Evolutionary conservation across 2,329 filamentous ascomycete species (phyloP), one percentile per base, ranked within the genome.

Genomic region (Elsinoe ampelina): DNA sequence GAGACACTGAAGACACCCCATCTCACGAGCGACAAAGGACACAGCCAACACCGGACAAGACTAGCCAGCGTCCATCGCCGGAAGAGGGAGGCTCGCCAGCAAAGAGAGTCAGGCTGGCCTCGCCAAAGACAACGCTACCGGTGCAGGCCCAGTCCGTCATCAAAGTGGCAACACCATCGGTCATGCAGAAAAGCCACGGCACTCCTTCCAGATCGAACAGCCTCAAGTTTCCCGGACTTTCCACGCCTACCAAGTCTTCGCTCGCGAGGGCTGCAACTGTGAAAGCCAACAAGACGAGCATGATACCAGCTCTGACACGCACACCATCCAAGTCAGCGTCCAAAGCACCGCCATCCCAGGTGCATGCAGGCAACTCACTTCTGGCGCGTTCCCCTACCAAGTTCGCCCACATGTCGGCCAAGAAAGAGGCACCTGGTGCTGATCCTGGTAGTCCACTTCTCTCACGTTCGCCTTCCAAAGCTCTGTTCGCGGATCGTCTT

Each of bases 241-340:
- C 30, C 70, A 95, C 88, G 5, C 89, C 90, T 0, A 93, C 87
- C 7, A 89, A 89, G 68, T 76, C 88, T 6, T 89, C 87, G 1
- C 70, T 87, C 54, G 81, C 83, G 34, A 83, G 85, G 42, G 72
- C 78, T 47, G 72, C 77, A 56, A 82, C 76, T 62, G 72, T 80
- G 43, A 80, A 77, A 63, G 65, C 68, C 7, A 59, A 65, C 20
- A 75, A 75, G 64, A 68, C 69, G 20, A 57, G 58, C 30, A 68
- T 66, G 60, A 68, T 69, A 22, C 59, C 60, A 17, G 52, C 57
- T 11, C 57, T 63, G 47, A 59, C 59, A 13, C 58, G 63, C 61
- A 61, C 65, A 8, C 61, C 64, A 17, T 60, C 62, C 3, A 64
- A 65, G 52, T 42, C 54, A 38, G 51, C 19, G 54, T 48, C 35